Evolutionary conservation across 179 eudicot genomes (phyloP), one percentile per base, ranked within the genome.

Genomic region (Beta macrorhiza): DNA sequence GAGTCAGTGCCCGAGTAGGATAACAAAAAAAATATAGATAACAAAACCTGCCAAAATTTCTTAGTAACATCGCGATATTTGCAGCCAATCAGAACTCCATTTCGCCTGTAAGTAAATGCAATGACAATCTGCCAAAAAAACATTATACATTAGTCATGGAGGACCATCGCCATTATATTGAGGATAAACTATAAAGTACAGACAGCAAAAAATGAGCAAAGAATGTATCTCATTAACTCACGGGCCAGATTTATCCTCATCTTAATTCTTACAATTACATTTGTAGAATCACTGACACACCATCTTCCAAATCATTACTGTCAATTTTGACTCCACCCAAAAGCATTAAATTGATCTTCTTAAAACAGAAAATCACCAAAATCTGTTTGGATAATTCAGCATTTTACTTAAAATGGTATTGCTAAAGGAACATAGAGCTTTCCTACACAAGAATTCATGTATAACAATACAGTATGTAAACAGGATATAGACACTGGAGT

Each of bases 41-140:
- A 13, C 53, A 76, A 20, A 84, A 95, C 99, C 99, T 95, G 99
- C 99, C 99, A 95, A 87, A 92, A 95, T 59, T 69, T 89, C 89
- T 95, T 95, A 76, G 62, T 74, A 61, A 80, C 82, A 68, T 89
- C 93, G 56, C 99, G 90, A 78, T 93, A 95, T 84, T 95, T 95
- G 91, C 99, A 95, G 85, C 92, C 87, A 53, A 92, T 87, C 78
- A 95, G 92, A 63, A 58, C 86, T 79, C 92, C 93, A 63, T 90
- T 81, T 81, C 92, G 81, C 79, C 86, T 83, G 79, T 92, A 95
- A 59, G 98, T 84, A 86, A 95, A 95, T 53, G 99, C 99, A 83
- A 95, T 90, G 49, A 82, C 95, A 79, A 89, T 74, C 99, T 95
- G 92, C 82, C 78, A 83, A 84, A 69, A 82, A 32, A 65, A 82